Conservation (phyloP, 805 yeast genomes). For the Tanozyma kutaoensis region DNA sequence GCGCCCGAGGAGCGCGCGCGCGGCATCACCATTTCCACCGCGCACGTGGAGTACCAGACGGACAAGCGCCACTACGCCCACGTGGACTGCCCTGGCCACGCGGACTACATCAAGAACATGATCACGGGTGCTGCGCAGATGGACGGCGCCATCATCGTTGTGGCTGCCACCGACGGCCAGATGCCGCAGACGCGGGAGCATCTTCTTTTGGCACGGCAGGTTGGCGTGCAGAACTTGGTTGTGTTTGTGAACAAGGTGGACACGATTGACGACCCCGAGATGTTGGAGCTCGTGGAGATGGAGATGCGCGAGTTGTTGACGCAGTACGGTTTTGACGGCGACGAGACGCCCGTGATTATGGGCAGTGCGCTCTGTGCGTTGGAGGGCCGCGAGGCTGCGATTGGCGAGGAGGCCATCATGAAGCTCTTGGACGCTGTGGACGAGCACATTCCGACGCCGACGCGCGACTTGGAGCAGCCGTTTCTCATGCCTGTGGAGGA, state of each 20-base stretch:
- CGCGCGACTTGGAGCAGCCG: slow-evolving; percentile 90
- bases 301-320: slow-evolving; percentile 95
- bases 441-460: slow-evolving; percentile 90
- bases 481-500: slow-evolving; percentile 97
- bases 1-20: slow-evolving; percentile 99
- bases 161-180: slow-evolving; percentile 98
- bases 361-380: slow-evolving; percentile 97
- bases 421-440: slow-evolving; percentile 88
- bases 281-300: slow-evolving; percentile 99
- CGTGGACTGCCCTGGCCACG: slow-evolving; percentile 98
- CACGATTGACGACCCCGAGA: slow-evolving; percentile 95
- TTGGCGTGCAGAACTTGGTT: slow-evolving; percentile 95
- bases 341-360: slow-evolving; percentile 94
- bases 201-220: slow-evolving; percentile 95
- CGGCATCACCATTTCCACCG: slow-evolving; percentile 97
- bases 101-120: slow-evolving; percentile 97
- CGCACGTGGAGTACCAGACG: slow-evolving; percentile 96
- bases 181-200: slow-evolving; percentile 99
- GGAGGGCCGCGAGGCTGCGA: slow-evolving; percentile 78
- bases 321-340: slow-evolving; percentile 95
- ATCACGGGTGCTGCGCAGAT: slow-evolving; percentile 99
- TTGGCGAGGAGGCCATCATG: slow-evolving; percentile 75
- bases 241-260: slow-evolving; percentile 98
- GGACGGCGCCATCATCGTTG: slow-evolving; percentile 99
- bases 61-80: slow-evolving; percentile 93